Percentiles rank a stretch among this genome's conserved stretches.
Conservation (phyloP, 768 basidiomycete species). For the Mycena belliarum region DNA sequence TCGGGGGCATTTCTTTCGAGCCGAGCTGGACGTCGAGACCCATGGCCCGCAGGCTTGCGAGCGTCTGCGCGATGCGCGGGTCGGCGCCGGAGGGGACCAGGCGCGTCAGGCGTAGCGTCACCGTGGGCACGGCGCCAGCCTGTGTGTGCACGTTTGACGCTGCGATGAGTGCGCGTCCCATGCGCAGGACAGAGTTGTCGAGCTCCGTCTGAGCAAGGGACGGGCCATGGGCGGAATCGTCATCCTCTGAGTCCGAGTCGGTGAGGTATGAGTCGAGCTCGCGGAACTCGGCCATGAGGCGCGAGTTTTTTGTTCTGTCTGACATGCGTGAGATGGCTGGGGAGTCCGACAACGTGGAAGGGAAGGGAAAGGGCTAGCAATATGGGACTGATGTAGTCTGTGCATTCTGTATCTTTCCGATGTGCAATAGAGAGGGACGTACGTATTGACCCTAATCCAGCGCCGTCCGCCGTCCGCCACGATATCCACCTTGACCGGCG, state of each 20-base stretch:
- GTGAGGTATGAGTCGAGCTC: conserved; percentile 84
- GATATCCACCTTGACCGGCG: conserved; percentile 75
- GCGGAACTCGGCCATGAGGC: conserved; percentile 76
- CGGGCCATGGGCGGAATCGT: conserved; percentile 38
- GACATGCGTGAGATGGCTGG: neutral
- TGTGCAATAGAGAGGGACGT: conserved; percentile 32
- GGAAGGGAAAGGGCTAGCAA: too few species aligned
- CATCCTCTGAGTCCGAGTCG: conserved; percentile 50
- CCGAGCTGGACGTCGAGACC: conserved; percentile 71
- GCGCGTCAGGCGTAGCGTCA: conserved; percentile 72
- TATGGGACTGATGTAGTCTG: too few species aligned
- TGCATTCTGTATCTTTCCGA: too few species aligned
- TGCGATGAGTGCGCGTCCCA: conserved; percentile 65
- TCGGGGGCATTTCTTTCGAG: too few species aligned
- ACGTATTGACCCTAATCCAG: conserved; percentile 92
- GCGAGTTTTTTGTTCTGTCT: conserved; percentile 71
- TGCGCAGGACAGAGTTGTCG: conserved; percentile 73
- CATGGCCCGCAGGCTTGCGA: conserved; percentile 56
- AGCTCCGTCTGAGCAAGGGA: conserved; percentile 52
- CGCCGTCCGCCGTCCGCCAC: conserved; percentile 70
- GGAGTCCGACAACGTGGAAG: too few species aligned
- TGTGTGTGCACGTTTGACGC: conserved; percentile 51
- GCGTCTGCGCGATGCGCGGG: conserved; percentile 61
- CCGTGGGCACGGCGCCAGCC: conserved; percentile 47
- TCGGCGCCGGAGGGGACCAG: conserved; percentile 52